Evolutionary conservation across 2,329 filamentous ascomycete genomes (phyloP), one percentile per base, ranked within the genome.

Genomic region (Cordyceps farinosa): DNA sequence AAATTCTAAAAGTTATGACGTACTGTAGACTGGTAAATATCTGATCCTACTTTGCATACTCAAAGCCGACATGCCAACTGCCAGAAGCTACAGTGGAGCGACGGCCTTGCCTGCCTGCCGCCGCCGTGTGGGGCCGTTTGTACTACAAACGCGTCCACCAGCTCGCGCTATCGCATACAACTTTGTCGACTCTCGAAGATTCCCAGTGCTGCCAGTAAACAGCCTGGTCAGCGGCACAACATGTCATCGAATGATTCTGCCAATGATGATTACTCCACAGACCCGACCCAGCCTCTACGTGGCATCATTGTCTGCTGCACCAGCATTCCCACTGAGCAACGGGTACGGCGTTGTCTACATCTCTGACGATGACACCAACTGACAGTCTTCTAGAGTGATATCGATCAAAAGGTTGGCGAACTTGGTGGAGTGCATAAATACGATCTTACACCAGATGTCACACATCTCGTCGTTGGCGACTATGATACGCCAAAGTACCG

Each of bases 401-500:
- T 92, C 55, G 85, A 84, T 17, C 76, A 81, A 55, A 85, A 87
- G 65, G 90, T 90, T 22, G 77, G 81, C 66, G 87, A 97, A 72
- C 92, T 99, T 81, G 95, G 95, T 67, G 95, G 93, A 57, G 77
- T 84, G 65, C 90, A 96, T 81, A 92, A 90, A 70, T 90, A 92
- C 75, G 93, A 99, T 75, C 86, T 99, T 51, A 98, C 93, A n/a
- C 91, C 90, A 63, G 92, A 97, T 74, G 92, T 96, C 54, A 98
- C 95, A 5, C 95, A 99, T 78, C 87, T 99, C 53, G 85, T 99
- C 66, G 91, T 97, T 66, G 95, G 93, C 74, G 88, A 90, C 70
- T 90, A 92, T 70, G 86, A 94, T 73, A 98, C 94, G 1, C 87
- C 90, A 56, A 99, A 99, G 76, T 99, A 99, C 77, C 90, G 88